Evolutionary conservation across 345 rosid genomes (phyloP).

Genomic region (Ceriops zippeliana): DNA sequence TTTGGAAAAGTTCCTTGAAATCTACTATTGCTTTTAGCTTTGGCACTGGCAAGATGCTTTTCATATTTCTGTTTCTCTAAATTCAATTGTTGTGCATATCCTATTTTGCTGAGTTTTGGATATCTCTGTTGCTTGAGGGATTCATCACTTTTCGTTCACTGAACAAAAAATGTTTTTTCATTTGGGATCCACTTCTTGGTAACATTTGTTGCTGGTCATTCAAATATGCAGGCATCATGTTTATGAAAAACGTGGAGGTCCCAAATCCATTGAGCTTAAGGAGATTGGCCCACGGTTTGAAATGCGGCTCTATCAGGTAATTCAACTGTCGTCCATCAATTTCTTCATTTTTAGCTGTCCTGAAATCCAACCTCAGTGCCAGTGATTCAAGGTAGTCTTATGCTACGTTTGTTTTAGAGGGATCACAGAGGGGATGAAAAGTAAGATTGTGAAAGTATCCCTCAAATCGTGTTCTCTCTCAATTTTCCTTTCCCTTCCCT

Average conservation of each 20-base stretch:
- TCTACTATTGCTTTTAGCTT: too few relatives aligned
- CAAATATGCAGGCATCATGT: constrained; percentile 61
- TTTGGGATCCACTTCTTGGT: not conserved
- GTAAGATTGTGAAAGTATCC: too few relatives aligned
- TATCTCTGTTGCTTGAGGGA: not conserved
- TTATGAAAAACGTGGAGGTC: constrained; percentile 69
- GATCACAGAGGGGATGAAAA: too few relatives aligned
- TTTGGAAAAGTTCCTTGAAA: too few relatives aligned
- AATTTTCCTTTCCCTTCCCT: too few relatives aligned
- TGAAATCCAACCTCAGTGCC: not conserved
- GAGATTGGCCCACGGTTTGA: constrained; percentile 94
- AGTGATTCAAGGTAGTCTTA: not conserved
- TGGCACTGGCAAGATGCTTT: too few relatives aligned
- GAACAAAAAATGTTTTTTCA: not conserved
- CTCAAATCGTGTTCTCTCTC: too few relatives aligned
- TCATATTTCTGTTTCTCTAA: too few relatives aligned
- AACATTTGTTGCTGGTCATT: not conserved
- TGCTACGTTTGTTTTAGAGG: not conserved
- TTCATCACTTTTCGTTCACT: not conserved
- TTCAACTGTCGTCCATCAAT: not conserved
- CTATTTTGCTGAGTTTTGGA: too few relatives aligned
- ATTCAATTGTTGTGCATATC: too few relatives aligned
- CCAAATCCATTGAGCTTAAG: constrained; percentile 72
- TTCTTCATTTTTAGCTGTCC: not conserved
- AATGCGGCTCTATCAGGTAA: constrained; percentile 80